A percentile compares a stretch with the other conserved stretches of the same genome.
phyloP scores from a whole-genome alignment of 768 basidiomycete species.

The Coprinellus aureogranulatus region DNA sequence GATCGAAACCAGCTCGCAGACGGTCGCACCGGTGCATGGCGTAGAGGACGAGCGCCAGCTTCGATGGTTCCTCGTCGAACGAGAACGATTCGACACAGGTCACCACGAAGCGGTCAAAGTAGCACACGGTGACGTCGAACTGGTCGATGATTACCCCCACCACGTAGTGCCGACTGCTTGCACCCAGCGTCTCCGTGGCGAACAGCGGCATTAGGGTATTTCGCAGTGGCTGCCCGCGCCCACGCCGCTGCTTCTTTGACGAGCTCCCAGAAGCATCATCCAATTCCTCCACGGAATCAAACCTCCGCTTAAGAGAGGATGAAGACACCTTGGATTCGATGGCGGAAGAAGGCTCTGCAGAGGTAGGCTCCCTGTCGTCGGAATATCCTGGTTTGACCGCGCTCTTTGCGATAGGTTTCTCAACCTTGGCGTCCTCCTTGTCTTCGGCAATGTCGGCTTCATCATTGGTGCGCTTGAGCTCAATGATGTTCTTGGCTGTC shows the following conservation, averaged over 20 bases:
- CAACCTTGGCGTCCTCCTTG: no score
- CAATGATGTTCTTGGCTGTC: no score
- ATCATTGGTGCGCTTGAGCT: not conserved
- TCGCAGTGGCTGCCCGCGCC: not conserved
- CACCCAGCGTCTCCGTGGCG: conserved; percentile 13
- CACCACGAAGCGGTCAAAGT: conserved; percentile 23
- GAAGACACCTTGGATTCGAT: no score
- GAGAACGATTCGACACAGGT: conserved; percentile 17
- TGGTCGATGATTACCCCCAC: conserved; percentile 22
- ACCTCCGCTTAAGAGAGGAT: no score
- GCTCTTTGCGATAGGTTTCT: no score
- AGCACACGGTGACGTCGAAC: conserved; percentile 19
- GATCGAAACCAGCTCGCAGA: conserved; percentile 16
- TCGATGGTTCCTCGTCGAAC: conserved; percentile 12
- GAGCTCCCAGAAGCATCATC: no score
- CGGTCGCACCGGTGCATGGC: conserved; percentile 10
- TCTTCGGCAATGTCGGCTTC: no score
- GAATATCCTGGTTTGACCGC: no score
- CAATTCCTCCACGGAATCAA: no score
- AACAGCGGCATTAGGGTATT: not conserved
- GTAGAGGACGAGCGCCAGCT: conserved; percentile 20
- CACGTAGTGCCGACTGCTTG: conserved; percentile 14
- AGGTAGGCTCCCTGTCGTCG: no score
- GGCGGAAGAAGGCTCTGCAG: no score
- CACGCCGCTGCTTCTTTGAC: no score